These are phyloP conservation scores for Huiozyma sinensis DNA, from an alignment of 805 yeast species.

Conservation along the genomic window DNA sequence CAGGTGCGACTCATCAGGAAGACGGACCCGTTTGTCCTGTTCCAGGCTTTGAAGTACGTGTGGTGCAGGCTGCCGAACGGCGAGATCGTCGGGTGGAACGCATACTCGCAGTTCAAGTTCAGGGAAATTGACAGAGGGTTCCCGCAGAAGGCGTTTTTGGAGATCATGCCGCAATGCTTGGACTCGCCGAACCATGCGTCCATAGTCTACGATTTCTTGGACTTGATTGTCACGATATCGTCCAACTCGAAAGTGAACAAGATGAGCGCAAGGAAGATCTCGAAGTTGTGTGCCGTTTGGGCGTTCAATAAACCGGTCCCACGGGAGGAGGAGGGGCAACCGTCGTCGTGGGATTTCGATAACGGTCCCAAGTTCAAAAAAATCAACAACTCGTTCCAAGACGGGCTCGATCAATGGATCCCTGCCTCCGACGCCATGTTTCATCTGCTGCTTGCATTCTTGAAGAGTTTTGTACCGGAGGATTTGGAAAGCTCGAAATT, in stretches of 20 bases:
- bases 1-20: constrained; percentile 33
- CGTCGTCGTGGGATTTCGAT: constrained; percentile 22
- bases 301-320: constrained; percentile 44
- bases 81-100: constrained; percentile 79
- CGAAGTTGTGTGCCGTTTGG: constrained; percentile 81
- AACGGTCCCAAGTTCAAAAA: constrained; percentile 6
- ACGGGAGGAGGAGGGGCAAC: constrained; percentile 7
- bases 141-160: constrained; percentile 65
- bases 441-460: constrained; percentile 65
- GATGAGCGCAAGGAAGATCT: constrained; percentile 67
- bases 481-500: constrained; percentile 41
- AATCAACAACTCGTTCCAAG: constrained; percentile 38
- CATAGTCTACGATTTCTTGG: constrained; percentile 79
- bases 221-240: constrained; percentile 63
- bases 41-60: constrained; percentile 65
- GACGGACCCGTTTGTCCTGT: constrained; percentile 60
- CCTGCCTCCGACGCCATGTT: constrained; percentile 79
- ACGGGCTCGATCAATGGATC: constrained; percentile 69
- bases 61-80: constrained; percentile 80
- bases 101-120: constrained; percentile 58
- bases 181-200: constrained; percentile 82
- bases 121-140: constrained; percentile 55
- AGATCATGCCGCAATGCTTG: constrained; percentile 75
- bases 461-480: constrained; percentile 66
- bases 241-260: constrained; percentile 71